Conservation (phyloP, 129 eudicot species). For the Scalesia atractyloides region DNA sequence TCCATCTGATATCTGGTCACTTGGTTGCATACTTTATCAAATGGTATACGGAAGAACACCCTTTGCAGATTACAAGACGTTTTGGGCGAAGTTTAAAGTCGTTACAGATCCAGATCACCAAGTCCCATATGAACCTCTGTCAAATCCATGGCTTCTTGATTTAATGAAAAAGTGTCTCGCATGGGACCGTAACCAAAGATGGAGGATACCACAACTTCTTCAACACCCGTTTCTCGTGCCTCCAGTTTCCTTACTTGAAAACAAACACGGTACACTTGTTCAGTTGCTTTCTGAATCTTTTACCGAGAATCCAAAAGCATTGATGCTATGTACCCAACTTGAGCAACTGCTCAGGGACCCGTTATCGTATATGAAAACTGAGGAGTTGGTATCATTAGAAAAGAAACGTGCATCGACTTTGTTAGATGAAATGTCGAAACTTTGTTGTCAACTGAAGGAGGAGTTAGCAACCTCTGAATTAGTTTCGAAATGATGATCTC, state of each 20-base stretch:
- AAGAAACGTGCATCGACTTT: constrained; percentile 36
- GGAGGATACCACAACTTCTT: constrained; percentile 90
- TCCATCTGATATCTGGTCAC: constrained; percentile 97
- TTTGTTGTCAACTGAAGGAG: constrained; percentile 64
- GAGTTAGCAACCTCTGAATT: constrained; percentile 32
- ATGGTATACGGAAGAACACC: constrained; percentile 99
- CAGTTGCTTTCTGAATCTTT: constrained; percentile 61
- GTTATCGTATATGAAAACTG: constrained; percentile 19
- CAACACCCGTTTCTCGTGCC: constrained; percentile 93
- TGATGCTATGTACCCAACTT: constrained; percentile 48
- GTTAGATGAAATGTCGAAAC: constrained; percentile 51
- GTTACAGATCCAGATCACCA: constrained; percentile 82
- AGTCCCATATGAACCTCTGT: constrained; percentile 61
- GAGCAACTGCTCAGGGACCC: constrained; percentile 52
- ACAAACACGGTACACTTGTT: constrained; percentile 36
- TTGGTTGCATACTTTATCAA: constrained; percentile 97
- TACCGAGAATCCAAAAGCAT: constrained; percentile 39
- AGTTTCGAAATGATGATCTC: not conserved
- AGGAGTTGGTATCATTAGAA: constrained; percentile 28
- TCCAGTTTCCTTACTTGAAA: constrained; percentile 37
- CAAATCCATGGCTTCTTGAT: constrained; percentile 90
- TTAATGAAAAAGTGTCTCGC: constrained; percentile 89
- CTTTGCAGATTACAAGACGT: constrained; percentile 80
- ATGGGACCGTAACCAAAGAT: constrained; percentile 73
- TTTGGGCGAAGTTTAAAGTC: constrained; percentile 95